These are phyloP conservation scores for Sphagnum tenellum DNA, from an alignment of 225 moss, liverwort and hornwort species.

Conservation along the genomic window DNA sequence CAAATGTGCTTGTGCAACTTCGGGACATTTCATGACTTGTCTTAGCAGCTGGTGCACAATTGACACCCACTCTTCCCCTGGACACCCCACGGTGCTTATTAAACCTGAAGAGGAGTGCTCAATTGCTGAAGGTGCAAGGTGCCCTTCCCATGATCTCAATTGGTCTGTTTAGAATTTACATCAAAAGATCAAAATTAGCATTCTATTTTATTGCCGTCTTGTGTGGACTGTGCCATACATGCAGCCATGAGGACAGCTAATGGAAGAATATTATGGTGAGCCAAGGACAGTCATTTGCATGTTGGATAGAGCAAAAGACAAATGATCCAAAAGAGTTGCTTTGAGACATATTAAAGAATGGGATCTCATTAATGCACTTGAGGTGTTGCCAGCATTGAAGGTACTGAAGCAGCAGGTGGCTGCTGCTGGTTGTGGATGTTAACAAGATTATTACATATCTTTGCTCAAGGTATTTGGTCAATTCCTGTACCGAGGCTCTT, in stretches of 20 bases:
- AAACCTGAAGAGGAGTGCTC: slow-evolving; percentile 84
- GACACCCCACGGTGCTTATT: slow-evolving; percentile 76
- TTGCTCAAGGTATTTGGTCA: no score
- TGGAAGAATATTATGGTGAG: slow-evolving; percentile 3
- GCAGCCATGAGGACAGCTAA: no score
- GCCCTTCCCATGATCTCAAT: slow-evolving; percentile 5
- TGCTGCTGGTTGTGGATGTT: slow-evolving; percentile 73
- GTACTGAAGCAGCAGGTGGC: slow-evolving; percentile 61
- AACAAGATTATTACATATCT: slow-evolving; percentile 17
- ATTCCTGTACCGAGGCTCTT: no score
- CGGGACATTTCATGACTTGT: background rate
- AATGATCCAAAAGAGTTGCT: slow-evolving; percentile 54
- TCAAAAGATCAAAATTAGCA: no score
- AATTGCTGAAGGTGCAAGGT: slow-evolving; percentile 80
- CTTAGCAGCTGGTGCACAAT: slow-evolving; percentile 58
- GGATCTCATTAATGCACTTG: slow-evolving; percentile 73
- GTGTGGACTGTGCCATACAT: no score
- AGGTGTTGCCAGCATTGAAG: slow-evolving; percentile 63
- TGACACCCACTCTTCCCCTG: slow-evolving; percentile 55
- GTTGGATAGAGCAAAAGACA: slow-evolving; percentile 42
- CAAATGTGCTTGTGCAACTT: background rate
- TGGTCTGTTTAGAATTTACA: background rate
- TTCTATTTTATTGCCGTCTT: no score
- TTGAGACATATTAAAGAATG: slow-evolving; percentile 42
- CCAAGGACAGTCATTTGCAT: slow-evolving; percentile 34